Base-by-base conservation (phyloP, 2,329 filamentous ascomycete genomes). In the Phyllosticta citrichinensis region DNA sequence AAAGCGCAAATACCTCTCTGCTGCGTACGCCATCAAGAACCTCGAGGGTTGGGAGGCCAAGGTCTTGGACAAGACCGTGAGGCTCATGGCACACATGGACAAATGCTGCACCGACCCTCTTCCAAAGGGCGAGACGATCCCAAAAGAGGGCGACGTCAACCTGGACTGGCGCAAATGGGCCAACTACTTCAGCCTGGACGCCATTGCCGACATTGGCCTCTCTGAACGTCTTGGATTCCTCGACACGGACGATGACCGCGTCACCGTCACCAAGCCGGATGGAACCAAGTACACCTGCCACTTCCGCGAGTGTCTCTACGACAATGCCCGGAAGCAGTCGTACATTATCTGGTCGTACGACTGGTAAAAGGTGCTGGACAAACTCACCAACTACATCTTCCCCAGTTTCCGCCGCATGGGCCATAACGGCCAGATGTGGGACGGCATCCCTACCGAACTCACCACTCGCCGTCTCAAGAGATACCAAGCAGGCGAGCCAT, bases 111-210 rank as follows among this genome's bases (percentile, higher is more conserved):
- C 76, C 2, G 62, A 65, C 0, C 74, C 77, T 0, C 68, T 75
- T 6, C 65, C 65, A 17, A 56, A 65, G 8, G 52, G 63, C 50
- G 50, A 27, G 20, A 30, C 30, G 10, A 52, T 57, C 0, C 68
- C 71, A 11, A 65, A 71, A 17, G 62, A 71, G 1, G 66, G 70
- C 27, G 78, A 81, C 55, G 60, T 80, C 19, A 79, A 72, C 0
- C 71, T 83, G 19, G 79, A 83, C 65, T 80, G 78, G 60, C 76
- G 80, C 4, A 71, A 72, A 5, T 83, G 77, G 77, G 74, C 76
- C 24, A 83, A 82, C 68, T 81, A 80, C 71, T 83, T 83, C 67
- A 80, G 79, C 0, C 71, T 83, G 14, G 81, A 84, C 61, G 81
- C 80, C 2, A 83, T 83, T 57, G 80, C 78, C 17, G 79, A 83